Conservation (phyloP, 805 yeast species). For the Dipodascopsis uninucleata region DNA sequence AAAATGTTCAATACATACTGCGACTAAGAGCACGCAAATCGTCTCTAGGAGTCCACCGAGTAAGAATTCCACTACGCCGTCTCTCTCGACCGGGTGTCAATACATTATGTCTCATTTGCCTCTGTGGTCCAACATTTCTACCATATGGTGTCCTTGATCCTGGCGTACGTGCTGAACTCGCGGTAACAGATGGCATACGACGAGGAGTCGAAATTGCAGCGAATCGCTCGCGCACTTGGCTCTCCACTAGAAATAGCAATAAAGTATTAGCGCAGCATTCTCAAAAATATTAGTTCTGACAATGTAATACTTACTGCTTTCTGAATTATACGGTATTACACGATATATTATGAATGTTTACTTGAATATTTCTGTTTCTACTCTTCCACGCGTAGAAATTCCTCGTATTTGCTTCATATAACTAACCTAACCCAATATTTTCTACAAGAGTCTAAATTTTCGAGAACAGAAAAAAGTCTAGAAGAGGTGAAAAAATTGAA, state of each 20-base stretch:
- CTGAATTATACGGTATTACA: no score
- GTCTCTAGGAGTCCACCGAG: conserved; percentile 22
- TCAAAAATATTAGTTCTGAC: no score
- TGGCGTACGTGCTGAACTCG: conserved; percentile 2
- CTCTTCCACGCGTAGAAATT: no score
- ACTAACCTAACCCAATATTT: no score
- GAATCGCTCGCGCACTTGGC: no score
- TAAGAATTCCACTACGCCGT: conserved; percentile 7
- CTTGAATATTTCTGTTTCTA: no score
- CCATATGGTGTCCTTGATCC: conserved; percentile 8
- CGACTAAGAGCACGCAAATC: conserved; percentile 22
- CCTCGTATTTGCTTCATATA: no score
- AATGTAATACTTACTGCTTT: no score
- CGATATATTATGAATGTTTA: no score
- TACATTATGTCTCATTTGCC: conserved; percentile 10
- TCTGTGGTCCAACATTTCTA: conserved; percentile 1
- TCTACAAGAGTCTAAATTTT: not conserved
- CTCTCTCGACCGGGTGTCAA: conserved; percentile 24
- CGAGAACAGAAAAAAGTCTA: not conserved
- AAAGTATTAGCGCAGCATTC: no score
- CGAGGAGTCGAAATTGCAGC: conserved; percentile 5
- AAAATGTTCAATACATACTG: not conserved
- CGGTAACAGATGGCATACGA: not conserved
- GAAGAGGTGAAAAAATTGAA: not conserved
- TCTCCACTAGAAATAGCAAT: no score